Conservation (phyloP, 139 green algal genomes). For the Chlamydomonas sp. region DNA sequence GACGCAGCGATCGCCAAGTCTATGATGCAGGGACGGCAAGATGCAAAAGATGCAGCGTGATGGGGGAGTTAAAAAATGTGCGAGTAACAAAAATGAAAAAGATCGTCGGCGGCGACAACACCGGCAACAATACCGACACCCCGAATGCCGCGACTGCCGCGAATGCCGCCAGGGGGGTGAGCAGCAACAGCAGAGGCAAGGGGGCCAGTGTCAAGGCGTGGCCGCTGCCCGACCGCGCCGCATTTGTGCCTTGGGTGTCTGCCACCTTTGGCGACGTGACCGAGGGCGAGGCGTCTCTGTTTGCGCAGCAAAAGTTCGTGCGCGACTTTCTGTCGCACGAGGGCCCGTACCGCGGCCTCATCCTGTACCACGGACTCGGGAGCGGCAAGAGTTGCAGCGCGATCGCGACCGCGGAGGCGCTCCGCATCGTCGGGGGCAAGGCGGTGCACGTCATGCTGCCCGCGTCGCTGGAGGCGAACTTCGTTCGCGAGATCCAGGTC, state of each 20-base stretch:
- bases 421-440: not conserved
- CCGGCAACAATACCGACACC: too few species aligned
- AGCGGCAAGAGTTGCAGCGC: constrained; percentile 16
- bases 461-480: constrained; percentile 12
- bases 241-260: not conserved
- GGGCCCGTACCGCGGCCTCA: constrained; percentile 15
- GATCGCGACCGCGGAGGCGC: constrained; percentile 5
- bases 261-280: not conserved
- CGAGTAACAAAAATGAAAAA: too few species aligned
- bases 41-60: too few species aligned
- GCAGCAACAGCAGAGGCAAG: too few species aligned
- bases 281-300: not conserved
- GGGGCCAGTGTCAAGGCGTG: not conserved
- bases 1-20: too few species aligned
- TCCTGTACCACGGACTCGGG: constrained; percentile 20
- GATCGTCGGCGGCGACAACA: too few species aligned
- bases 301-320: constrained; percentile 7
- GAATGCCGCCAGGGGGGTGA: too few species aligned
- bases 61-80: too few species aligned
- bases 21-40: too few species aligned
- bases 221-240: constrained; percentile 4
- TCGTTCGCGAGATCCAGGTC: not conserved
- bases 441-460: constrained; percentile 11
- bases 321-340: not conserved
- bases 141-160: too few species aligned